Conservation (phyloP, 2,329 filamentous ascomycete species). For the Pseudogymnoascus sp. region DNA sequence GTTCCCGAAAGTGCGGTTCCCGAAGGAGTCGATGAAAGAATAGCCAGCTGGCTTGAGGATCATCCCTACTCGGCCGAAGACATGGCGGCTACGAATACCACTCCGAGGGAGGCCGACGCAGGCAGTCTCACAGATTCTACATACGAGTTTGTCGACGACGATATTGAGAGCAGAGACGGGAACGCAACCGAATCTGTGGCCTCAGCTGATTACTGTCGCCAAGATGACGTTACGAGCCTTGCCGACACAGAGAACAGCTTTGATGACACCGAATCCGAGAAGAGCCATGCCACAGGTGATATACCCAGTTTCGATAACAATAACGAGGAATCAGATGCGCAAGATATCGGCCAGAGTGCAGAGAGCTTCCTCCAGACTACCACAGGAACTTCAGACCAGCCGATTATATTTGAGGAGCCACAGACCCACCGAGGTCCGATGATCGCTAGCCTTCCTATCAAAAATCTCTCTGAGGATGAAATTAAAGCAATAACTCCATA, state of each 20-base stretch:
- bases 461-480: constrained; percentile 35
- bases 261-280: constrained; percentile 27
- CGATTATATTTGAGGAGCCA: constrained; percentile 40
- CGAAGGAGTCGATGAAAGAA: constrained; percentile 18
- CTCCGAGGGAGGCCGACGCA: constrained; percentile 24
- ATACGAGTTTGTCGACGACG: constrained; percentile 30
- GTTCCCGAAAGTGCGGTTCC: constrained; percentile 12
- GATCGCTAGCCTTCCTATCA: constrained; percentile 25
- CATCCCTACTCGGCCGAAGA: constrained; percentile 21
- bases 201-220: constrained; percentile 27
- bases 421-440: constrained; percentile 23
- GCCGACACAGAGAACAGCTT: constrained; percentile 27
- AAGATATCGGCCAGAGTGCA: constrained; percentile 25
- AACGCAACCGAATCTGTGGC: constrained; percentile 28
- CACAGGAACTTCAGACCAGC: constrained; percentile 24
- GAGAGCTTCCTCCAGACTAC: constrained; percentile 22
- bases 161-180: constrained; percentile 27
- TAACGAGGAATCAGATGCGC: constrained; percentile 22
- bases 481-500: constrained; percentile 20
- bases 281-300: constrained; percentile 11
- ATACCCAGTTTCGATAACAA: constrained; percentile 19
- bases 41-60: constrained; percentile 24
- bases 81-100: constrained; percentile 6
- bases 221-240: constrained; percentile 29
- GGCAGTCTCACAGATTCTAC: constrained; percentile 25